phyloP scores from a whole-genome alignment of 1,139 yeast species.

The Hyphopichia khmerensis region DNA sequence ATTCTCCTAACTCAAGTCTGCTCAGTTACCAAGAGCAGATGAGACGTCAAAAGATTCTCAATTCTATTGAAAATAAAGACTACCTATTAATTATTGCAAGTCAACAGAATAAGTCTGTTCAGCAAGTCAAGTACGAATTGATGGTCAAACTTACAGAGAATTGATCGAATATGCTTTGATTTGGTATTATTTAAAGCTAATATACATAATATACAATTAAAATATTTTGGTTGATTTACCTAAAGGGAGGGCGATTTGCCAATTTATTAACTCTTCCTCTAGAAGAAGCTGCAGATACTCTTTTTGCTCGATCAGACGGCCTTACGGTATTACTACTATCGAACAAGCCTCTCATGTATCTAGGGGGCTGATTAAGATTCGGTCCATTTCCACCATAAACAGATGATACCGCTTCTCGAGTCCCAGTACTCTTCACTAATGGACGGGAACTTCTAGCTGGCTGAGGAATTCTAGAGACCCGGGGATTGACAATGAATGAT shows the following conservation, averaged over 20 bases:
- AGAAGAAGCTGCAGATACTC: background rate
- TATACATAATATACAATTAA: background rate
- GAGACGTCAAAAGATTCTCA: conserved; percentile 38
- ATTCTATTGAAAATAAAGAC: conserved; percentile 44
- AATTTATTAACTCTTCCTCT: conserved; percentile 6
- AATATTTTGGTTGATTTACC: conserved; percentile 9
- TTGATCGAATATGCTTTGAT: too few species aligned
- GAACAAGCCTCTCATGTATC: conserved; percentile 43
- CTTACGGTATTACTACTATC: conserved; percentile 17
- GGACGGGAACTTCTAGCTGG: conserved; percentile 5
- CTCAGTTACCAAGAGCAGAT: conserved; percentile 34
- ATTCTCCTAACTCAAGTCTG: background rate
- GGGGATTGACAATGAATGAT: conserved; percentile 23
- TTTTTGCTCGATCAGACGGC: conserved; percentile 4
- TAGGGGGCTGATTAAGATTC: conserved; percentile 44
- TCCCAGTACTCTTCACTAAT: conserved; percentile 3
- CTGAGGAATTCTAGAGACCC: conserved; percentile 14
- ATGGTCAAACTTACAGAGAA: conserved; percentile 20
- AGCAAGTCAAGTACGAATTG: conserved; percentile 43
- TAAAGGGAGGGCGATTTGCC: conserved; percentile 22
- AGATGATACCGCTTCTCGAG: conserved; percentile 1
- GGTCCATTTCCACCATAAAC: conserved; percentile 20
- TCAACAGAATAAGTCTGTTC: conserved; percentile 44
- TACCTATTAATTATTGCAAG: conserved; percentile 43
- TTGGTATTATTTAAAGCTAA: background rate